Percentiles rank a stretch among this genome's conserved stretches.
Conservation (phyloP, 75 land plant genomes). For the Larix kaempferi region DNA sequence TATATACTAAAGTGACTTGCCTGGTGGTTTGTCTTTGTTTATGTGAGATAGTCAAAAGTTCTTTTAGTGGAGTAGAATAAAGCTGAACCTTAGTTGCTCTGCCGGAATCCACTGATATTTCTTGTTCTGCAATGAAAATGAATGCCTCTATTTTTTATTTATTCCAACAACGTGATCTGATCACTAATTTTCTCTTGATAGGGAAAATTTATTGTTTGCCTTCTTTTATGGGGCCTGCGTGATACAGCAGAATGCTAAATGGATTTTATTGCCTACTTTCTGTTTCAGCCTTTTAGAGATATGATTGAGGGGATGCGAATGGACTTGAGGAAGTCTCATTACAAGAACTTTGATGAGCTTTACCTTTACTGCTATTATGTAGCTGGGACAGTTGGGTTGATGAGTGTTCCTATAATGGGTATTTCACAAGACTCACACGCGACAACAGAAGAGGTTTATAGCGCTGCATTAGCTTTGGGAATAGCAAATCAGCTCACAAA, state of each 20-base stretch:
- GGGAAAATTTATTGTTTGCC: background rate
- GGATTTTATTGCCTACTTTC: background rate
- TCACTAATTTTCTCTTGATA: background rate
- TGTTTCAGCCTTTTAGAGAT: constrained; percentile 62
- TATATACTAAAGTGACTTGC: background rate
- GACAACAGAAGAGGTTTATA: constrained; percentile 50
- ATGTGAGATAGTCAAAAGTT: background rate
- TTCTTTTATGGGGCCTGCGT: background rate
- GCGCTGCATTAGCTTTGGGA: constrained; percentile 64
- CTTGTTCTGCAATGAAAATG: background rate
- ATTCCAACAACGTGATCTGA: background rate
- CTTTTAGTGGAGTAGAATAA: background rate
- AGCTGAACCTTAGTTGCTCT: background rate
- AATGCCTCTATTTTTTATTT: background rate
- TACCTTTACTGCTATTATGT: constrained; percentile 80
- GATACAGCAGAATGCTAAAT: background rate
- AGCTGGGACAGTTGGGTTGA: constrained; percentile 81
- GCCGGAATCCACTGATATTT: background rate
- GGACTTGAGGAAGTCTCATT: constrained; percentile 64
- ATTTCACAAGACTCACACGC: constrained; percentile 45
- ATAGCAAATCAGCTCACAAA: constrained; percentile 83
- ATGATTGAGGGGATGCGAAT: constrained; percentile 81
- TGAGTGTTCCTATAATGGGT: constrained; percentile 84
- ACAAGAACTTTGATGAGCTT: constrained; percentile 68
- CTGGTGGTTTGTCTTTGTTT: background rate